A percentile compares a stretch with the other conserved stretches of the same genome.
Evolutionary conservation across 192 early-diverging fungal genomes (phyloP).

Genomic region (Linnemannia zychae): DNA sequence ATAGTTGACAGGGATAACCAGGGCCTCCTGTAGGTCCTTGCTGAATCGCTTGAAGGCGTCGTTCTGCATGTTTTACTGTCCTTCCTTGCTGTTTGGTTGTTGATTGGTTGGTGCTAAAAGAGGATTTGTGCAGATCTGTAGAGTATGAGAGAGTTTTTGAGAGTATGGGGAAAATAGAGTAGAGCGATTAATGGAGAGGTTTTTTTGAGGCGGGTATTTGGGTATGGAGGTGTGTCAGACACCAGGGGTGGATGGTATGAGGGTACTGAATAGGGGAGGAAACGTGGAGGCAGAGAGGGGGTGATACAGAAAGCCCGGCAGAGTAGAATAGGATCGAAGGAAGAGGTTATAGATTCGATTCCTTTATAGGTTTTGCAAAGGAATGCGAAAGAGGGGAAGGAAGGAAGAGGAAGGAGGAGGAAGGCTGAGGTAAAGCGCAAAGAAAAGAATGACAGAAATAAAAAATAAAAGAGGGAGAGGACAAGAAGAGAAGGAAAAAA

Average conservation of each 20-base stretch:
- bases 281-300: no score
- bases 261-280: neutral
- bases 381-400: neutral
- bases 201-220: neutral
- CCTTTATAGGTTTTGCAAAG: neutral
- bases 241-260: neutral
- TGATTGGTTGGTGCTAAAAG: neutral
- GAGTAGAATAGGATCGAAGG: no score
- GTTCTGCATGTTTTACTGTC: constrained; percentile 32
- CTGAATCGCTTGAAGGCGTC: constrained; percentile 42
- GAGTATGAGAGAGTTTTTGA: neutral
- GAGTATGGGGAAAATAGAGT: neutral
- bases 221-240: no score
- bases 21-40: constrained; percentile 36
- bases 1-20: constrained; percentile 48
- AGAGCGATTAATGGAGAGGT: neutral
- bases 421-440: neutral
- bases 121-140: neutral
- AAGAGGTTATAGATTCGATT: neutral
- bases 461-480: neutral
- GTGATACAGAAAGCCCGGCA: no score
- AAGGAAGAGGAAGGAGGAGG: neutral
- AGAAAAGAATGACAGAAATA: constrained; percentile 14
- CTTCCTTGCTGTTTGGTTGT: neutral
- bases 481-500: neutral